A percentile compares a stretch with the other conserved stretches of the same genome.
Conservation (phyloP, 192 early-diverging fungal species). For the Oehlia diaphana region DNA sequence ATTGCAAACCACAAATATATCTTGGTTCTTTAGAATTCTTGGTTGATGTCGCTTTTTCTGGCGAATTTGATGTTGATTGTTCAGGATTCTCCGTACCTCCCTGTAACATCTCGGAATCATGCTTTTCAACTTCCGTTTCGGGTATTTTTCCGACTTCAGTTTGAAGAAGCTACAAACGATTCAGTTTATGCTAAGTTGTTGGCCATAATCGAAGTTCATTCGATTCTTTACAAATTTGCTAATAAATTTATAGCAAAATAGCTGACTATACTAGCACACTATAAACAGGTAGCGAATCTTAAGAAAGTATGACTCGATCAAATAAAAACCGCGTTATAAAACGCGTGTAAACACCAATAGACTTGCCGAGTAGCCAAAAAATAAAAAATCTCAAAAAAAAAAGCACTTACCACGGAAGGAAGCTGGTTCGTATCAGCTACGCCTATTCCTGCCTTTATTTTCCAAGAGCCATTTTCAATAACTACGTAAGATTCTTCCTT, state of each 20-base stretch:
- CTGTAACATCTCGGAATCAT: constrained; percentile 24
- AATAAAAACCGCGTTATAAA: too few species aligned
- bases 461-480: constrained; percentile 81
- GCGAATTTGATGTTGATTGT: background rate
- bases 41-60: constrained; percentile 24
- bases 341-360: background rate
- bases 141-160: constrained; percentile 18
- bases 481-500: constrained; percentile 83
- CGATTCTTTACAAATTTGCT: background rate
- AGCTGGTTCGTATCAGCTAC: constrained; percentile 73
- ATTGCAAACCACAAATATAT: constrained; percentile 36
- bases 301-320: too few species aligned
- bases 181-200: constrained; percentile 1
- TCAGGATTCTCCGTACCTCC: constrained; percentile 9
- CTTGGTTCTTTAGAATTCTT: constrained; percentile 30
- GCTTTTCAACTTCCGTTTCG: constrained; percentile 37
- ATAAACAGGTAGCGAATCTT: too few species aligned
- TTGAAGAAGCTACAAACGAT: background rate
- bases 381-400: background rate
- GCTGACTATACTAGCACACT: too few species aligned
- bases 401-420: constrained; percentile 61
- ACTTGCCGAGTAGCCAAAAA: background rate
- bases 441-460: constrained; percentile 74
- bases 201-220: background rate
- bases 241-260: background rate